Evolutionary conservation across 2,329 filamentous ascomycete species (phyloP).

Genomic region (Annulohypoxylon truncatum): DNA sequence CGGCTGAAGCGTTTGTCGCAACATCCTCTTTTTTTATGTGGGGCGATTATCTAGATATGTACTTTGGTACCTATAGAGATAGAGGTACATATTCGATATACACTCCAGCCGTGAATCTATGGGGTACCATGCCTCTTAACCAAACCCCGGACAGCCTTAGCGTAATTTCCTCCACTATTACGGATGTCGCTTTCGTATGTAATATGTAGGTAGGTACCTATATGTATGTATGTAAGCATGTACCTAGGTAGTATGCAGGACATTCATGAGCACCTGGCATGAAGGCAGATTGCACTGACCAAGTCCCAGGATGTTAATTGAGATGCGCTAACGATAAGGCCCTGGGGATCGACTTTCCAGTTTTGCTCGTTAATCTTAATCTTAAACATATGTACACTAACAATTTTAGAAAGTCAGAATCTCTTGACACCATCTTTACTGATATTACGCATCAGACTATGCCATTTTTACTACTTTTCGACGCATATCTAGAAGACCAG

Average conservation of each 20-base stretch:
- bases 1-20: constrained; percentile 39
- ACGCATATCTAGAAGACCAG: constrained; percentile 16
- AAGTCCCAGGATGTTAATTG: constrained; percentile 20
- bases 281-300: constrained; percentile 17
- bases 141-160: constrained; percentile 23
- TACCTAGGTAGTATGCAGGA: constrained; percentile 26
- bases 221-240: background rate
- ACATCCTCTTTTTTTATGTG: constrained; percentile 27
- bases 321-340: constrained; percentile 23
- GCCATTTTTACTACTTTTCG: constrained; percentile 8
- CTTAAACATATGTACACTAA: constrained; percentile 23
- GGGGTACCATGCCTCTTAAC: background rate
- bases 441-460: constrained; percentile 1
- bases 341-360: constrained; percentile 22
- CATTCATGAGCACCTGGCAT: constrained; percentile 22
- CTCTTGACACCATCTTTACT: constrained; percentile 21
- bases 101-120: constrained; percentile 25
- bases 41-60: background rate
- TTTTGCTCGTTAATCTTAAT: constrained; percentile 34
- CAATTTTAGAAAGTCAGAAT: constrained; percentile 18
- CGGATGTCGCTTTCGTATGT: constrained; percentile 30
- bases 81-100: background rate
- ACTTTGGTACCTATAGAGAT: background rate
- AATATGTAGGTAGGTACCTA: background rate
- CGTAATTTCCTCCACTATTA: constrained; percentile 33